Conservation (phyloP, 805 yeast species). For the Yarrowia yakushimensis region DNA sequence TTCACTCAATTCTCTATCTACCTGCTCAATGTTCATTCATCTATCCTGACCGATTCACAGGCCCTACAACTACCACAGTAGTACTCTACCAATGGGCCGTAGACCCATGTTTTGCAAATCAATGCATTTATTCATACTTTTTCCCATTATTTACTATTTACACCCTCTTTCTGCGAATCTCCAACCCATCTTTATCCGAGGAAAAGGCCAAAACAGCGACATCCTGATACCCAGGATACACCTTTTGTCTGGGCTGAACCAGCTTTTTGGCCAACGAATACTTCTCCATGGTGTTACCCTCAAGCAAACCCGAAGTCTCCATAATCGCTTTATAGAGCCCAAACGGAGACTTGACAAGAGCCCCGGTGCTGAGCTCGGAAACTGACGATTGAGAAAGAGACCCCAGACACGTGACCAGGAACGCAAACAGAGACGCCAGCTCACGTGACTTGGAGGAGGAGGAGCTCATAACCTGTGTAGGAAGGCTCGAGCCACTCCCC, state of each 20-base stretch:
- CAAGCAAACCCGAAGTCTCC: slow-evolving; percentile 33
- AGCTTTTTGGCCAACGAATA: slow-evolving; percentile 37
- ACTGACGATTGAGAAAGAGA: not conserved
- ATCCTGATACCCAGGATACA: slow-evolving; percentile 32
- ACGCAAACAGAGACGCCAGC: not conserved
- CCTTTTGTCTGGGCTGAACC: slow-evolving; percentile 31
- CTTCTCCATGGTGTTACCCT: slow-evolving; percentile 36
- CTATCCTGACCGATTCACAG: too few species aligned
- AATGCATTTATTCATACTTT: too few species aligned
- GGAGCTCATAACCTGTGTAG: too few species aligned
- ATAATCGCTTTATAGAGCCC: slow-evolving; percentile 33
- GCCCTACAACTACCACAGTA: too few species aligned
- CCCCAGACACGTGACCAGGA: not conserved
- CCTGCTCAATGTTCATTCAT: too few species aligned
- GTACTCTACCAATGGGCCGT: too few species aligned
- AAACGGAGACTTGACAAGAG: slow-evolving; percentile 35
- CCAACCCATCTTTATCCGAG: slow-evolving; percentile 38
- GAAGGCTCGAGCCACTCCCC: too few species aligned
- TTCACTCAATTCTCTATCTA: too few species aligned
- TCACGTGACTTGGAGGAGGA: not conserved
- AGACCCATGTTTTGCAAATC: too few species aligned
- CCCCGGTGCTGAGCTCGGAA: slow-evolving; percentile 18
- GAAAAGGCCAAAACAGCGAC: slow-evolving; percentile 40
- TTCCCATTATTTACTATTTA: too few species aligned
- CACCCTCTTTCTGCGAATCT: slow-evolving; percentile 26